phyloP scores from a whole-genome alignment of 129 eudicot species.

The Escallonia rubra region DNA sequence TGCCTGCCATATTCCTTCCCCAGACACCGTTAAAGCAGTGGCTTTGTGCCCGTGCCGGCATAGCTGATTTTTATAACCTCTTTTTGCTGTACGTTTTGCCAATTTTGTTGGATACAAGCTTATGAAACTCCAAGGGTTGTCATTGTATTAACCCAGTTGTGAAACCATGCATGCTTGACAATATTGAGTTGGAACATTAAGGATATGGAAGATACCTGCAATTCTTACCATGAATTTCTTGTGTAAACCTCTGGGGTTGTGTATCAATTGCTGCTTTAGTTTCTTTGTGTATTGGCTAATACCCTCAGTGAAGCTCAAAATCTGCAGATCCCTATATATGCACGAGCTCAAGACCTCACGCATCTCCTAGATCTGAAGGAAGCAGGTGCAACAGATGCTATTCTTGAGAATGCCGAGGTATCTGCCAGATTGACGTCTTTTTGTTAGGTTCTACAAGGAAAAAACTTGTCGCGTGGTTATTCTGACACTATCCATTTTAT shows the following conservation, averaged over 20 bases:
- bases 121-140: neutral
- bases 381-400: constrained; percentile 96
- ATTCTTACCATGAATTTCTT: neutral
- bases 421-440: neutral
- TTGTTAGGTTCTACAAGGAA: neutral
- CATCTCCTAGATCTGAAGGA: constrained; percentile 87
- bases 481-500: neutral
- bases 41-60: too few relatives aligned
- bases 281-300: neutral
- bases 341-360: constrained; percentile 75
- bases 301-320: constrained; percentile 1
- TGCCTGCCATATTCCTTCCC: too few relatives aligned
- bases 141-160: neutral
- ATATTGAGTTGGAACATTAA: neutral
- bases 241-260: neutral
- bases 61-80: neutral
- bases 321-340: constrained; percentile 79
- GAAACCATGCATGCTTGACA: neutral
- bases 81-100: neutral
- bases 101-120: neutral
- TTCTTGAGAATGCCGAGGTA: constrained; percentile 97
- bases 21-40: too few relatives aligned
- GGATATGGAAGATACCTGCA: constrained; percentile 1
- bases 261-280: neutral
- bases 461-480: neutral